Evolutionary conservation across 495 filamentous ascomycete genomes (phyloP).

Genomic region (Lophiostoma macrostomum): DNA sequence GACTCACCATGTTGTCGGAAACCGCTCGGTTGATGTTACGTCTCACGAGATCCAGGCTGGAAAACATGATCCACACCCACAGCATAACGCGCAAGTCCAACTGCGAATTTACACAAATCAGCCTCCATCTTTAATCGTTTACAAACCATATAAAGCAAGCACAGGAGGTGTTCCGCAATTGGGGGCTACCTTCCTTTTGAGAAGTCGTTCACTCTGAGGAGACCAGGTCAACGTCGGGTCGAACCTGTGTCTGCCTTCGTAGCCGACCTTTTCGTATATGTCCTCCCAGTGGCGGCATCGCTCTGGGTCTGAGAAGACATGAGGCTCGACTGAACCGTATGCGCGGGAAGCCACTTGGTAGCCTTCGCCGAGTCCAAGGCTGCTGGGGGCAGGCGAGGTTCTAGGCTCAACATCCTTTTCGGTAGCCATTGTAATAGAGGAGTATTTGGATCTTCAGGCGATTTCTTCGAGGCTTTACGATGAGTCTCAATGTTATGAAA

Average conservation of each 20-base stretch:
- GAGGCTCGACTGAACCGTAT: constrained; percentile 6
- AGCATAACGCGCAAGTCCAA: constrained; percentile 10
- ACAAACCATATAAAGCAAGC: constrained; percentile 46
- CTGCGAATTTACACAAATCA: constrained; percentile 2
- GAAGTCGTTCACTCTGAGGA: constrained; percentile 47
- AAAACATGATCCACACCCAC: constrained; percentile 21
- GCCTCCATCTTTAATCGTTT: neutral
- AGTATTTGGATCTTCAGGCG: too few species aligned
- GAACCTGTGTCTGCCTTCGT: constrained; percentile 58
- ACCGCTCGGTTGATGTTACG: constrained; percentile 49
- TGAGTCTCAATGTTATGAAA: too few species aligned
- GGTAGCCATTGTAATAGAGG: too few species aligned
- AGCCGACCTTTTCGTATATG: constrained; percentile 41
- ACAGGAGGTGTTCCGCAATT: constrained; percentile 38
- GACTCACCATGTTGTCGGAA: constrained; percentile 9
- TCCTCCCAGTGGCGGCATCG: constrained; percentile 25
- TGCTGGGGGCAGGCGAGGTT: too few species aligned
- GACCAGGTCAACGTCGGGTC: constrained; percentile 51
- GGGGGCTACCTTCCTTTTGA: constrained; percentile 44
- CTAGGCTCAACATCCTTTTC: too few species aligned
- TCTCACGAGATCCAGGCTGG: constrained; percentile 16
- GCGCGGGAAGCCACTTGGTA: too few species aligned
- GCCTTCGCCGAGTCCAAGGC: too few species aligned
- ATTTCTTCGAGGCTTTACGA: too few species aligned
- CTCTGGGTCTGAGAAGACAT: constrained; percentile 8